phyloP scores from a whole-genome alignment of 305 asterid genomes.

The Plantago rigida region DNA sequence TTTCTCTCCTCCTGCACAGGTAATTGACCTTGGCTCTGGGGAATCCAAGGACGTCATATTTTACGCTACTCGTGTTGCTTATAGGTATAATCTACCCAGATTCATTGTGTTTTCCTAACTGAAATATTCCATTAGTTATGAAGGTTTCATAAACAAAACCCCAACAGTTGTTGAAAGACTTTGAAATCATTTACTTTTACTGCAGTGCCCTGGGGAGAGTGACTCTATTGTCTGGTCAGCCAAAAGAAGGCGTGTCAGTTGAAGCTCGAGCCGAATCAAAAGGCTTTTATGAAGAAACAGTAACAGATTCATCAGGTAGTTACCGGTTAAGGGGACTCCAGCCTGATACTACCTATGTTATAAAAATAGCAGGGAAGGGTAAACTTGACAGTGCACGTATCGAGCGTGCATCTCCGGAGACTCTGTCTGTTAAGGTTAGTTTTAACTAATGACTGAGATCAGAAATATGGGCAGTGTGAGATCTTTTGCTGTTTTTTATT shows the following conservation, averaged over 20 bases:
- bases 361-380: constrained; percentile 63
- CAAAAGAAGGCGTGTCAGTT: constrained; percentile 71
- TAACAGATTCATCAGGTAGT: constrained; percentile 72
- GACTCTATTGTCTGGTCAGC: constrained; percentile 79
- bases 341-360: constrained; percentile 63
- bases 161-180: constrained; percentile 17
- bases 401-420: constrained; percentile 87
- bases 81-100: constrained; percentile 41
- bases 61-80: constrained; percentile 86
- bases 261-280: constrained; percentile 86
- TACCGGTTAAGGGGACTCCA: constrained; percentile 89
- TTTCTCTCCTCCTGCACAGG: constrained; percentile 83
- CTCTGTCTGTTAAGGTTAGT: constrained; percentile 55
- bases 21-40: constrained; percentile 83
- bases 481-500: constrained; percentile 3
- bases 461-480: constrained; percentile 14
- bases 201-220: constrained; percentile 81
- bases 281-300: constrained; percentile 87
- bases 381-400: constrained; percentile 42
- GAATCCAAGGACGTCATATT: constrained; percentile 76
- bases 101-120: not conserved
- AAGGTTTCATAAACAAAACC: not conserved
- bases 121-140: not conserved
- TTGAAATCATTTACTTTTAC: constrained; percentile 26
- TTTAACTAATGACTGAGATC: constrained; percentile 22